phyloP scores from a whole-genome alignment of 2,329 filamentous ascomycete genomes.

The Cladosporium oxysporum region DNA sequence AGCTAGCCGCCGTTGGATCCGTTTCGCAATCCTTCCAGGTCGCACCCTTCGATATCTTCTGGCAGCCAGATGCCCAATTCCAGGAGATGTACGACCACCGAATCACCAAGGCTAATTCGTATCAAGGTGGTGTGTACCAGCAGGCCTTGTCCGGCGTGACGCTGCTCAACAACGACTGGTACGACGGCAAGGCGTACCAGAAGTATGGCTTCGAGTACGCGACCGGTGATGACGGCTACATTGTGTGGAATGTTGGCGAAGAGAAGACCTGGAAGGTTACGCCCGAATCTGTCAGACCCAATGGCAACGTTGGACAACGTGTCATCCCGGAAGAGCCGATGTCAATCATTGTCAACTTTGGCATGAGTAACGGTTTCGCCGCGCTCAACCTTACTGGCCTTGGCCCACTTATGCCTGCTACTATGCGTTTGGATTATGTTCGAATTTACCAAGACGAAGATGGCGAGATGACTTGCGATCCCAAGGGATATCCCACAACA shows the following conservation, averaged over 20 bases:
- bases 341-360: conserved; percentile 56
- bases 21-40: conserved; percentile 53
- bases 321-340: conserved; percentile 56
- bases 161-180: conserved; percentile 58
- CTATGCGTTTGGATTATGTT: conserved; percentile 58
- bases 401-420: conserved; percentile 59
- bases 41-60: conserved; percentile 53
- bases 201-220: conserved; percentile 59
- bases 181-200: conserved; percentile 55
- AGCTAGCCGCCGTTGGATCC: conserved; percentile 42
- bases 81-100: conserved; percentile 53
- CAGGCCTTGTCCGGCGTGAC: conserved; percentile 59
- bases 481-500: conserved; percentile 55
- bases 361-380: conserved; percentile 63
- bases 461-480: conserved; percentile 57
- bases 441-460: conserved; percentile 54
- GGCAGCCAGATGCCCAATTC: conserved; percentile 55
- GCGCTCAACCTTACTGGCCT: conserved; percentile 61
- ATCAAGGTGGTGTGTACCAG: conserved; percentile 57
- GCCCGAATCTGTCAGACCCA: conserved; percentile 54
- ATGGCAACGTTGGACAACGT: conserved; percentile 54
- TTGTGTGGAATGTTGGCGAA: conserved; percentile 57
- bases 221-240: conserved; percentile 49
- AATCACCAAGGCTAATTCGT: conserved; percentile 52
- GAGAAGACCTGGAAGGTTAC: conserved; percentile 55